Base-by-base conservation (phyloP, 2,329 filamentous ascomycete species). In the Alternaria sp. region DNA sequence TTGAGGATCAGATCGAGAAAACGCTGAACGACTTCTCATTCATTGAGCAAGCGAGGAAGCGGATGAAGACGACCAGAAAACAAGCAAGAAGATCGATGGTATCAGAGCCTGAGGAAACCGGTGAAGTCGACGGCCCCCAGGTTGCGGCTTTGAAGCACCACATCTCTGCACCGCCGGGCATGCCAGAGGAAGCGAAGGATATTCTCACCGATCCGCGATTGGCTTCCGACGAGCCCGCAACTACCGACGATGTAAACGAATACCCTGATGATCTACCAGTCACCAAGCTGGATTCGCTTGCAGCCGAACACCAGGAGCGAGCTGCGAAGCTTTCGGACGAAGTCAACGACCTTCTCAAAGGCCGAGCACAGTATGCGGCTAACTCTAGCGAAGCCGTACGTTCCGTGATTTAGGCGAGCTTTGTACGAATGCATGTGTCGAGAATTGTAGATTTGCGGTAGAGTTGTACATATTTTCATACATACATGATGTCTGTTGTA, bases 1-100 rank as follows among this genome's bases (percentile, higher is more conserved):
- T 94, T 2, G 94, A 97, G 81, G 85, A 88, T 55, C 89, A 87
- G 76, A 94, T 98, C 74, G 87, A 91, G 67, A 80, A 85, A 9
- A 86, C 87, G 14, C 82, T 93, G 28, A 83, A 83, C 28, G 83
- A 87, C 26, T 86, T 93, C 68, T 87, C 84, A 1, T 82, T 80
- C 67, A 76, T 72, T 1, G 57, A 69, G 28, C 49, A 68, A 53
- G 58, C 57, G 12, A 67, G 61, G 15, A 50, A 44, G 12, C 55
- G 50, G 11, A 59, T 63, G 14, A 61, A 37, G 50, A 45, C 58
- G 15, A 53, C 45, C 33, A 64, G 66, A 56, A 30, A 62, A 18
- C 30, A 61, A 41, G 61, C 58, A 12, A 57, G 58, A n/a, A 60
- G 66, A 54, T 55, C 61, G 21, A 30, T 67, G 21, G 11, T 44